Percentiles rank a stretch among this genome's conserved stretches.
Conservation (phyloP, 768 basidiomycete species). For the Tephrocybe sp. region DNA sequence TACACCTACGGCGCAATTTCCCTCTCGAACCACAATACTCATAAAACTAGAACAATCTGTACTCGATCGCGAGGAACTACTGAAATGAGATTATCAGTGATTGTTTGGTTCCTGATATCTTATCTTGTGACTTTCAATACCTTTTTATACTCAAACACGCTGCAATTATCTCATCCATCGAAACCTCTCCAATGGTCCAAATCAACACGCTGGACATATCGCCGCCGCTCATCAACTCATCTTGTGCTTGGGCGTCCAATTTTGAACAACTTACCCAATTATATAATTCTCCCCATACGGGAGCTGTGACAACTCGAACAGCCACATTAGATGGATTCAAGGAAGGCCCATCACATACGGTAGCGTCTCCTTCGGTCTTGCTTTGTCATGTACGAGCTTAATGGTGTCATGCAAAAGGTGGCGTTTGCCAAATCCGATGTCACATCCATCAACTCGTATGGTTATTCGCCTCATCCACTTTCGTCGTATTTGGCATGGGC, state of each 20-base stretch:
- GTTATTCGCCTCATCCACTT: conserved; percentile 81
- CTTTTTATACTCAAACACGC: too few species aligned
- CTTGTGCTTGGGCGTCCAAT: conserved; percentile 81
- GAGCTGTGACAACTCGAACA: conserved; percentile 81
- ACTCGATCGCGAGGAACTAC: conserved; percentile 88
- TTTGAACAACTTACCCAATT: conserved; percentile 59
- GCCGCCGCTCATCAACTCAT: conserved; percentile 73
- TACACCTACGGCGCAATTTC: conserved; percentile 78
- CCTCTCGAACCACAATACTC: conserved; percentile 90
- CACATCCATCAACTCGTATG: conserved; percentile 82
- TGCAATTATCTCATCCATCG: background rate
- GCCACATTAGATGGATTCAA: conserved; percentile 66
- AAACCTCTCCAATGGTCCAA: conserved; percentile 42
- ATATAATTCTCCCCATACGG: conserved; percentile 64
- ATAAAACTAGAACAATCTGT: conserved; percentile 95
- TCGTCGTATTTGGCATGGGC: conserved; percentile 66
- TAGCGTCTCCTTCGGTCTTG: conserved; percentile 27
- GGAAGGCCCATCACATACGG: conserved; percentile 64
- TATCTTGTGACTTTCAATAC: conserved; percentile 11
- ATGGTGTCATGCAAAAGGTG: conserved; percentile 39
- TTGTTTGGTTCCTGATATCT: conserved; percentile 11
- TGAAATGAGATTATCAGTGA: conserved; percentile 40
- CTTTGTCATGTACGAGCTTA: background rate
- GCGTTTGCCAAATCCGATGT: conserved; percentile 47
- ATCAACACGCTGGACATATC: conserved; percentile 54